Evolutionary conservation across 345 rosid genomes (phyloP), one percentile per base, ranked within the genome.

Genomic region (Hibiscus tridactylites): DNA sequence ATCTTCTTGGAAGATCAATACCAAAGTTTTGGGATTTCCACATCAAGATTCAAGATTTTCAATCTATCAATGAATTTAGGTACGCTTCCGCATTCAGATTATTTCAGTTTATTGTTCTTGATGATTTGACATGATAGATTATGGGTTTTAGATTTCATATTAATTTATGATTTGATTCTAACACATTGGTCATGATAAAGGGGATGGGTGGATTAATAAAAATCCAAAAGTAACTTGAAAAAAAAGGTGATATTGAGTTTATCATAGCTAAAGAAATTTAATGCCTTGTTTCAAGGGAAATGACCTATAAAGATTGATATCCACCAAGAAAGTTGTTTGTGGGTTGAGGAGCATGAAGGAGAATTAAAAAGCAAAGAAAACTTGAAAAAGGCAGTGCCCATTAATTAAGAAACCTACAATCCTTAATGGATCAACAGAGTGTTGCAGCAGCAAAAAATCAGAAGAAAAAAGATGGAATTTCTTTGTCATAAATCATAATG

Each of bases 271-370:
- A 71, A 28, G 85, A 80, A 78, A 79, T 79, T 80, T 81, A 81
- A 80, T 78, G 76, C 82, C 76, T 74, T 83, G 73, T 83, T 83
- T 78, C 79, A 70, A 78, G 73, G 83, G 71, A 42, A 76, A 81
- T 79, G 76, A 75, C 81, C 79, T 65, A 68, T 66, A 66, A 81
- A 66, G 75, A 71, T 73, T 70, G 75, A 77, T 72, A 72, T 77
- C 84, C 86, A 79, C 84, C 85, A 71, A 75, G 68, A 82, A 79
- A 77, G 80, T 76, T 57, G 83, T 71, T 66, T 68, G 82, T 74
- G 79, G 76, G 84, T 70, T 73, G 74, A 76, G 81, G 67, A 61
- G 60, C 49, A 33, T 44, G 71, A 68, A 42, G 64, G 75, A 73
- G 84, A 83, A 80, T 21, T 21, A 73, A 78, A 85, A 81, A 77